These are phyloP conservation scores for Knoxia roxburghii DNA, from an alignment of 257 asterid species.

Conservation along the genomic window DNA sequence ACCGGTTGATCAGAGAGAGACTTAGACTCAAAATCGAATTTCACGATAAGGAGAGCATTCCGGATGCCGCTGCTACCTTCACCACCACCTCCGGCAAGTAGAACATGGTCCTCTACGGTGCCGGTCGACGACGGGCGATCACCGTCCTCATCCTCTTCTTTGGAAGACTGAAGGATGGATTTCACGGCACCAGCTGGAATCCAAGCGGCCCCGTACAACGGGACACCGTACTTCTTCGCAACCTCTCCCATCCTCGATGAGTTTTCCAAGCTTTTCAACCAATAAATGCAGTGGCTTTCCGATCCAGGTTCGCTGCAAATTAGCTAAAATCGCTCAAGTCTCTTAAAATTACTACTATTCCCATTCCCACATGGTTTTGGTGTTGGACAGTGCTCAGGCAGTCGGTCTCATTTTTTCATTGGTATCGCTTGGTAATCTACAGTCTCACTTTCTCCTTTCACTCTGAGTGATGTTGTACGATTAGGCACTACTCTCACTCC, in stretches of 20 bases:
- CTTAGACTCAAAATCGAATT: slow-evolving; percentile 42
- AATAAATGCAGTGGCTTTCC: not conserved
- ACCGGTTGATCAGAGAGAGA: slow-evolving; percentile 79
- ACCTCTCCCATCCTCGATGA: slow-evolving; percentile 16
- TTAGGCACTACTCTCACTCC: not conserved
- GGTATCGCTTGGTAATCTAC: no score
- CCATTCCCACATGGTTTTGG: no score
- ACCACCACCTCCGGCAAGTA: slow-evolving; percentile 95
- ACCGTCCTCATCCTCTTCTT: slow-evolving; percentile 21
- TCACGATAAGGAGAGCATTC: slow-evolving; percentile 61
- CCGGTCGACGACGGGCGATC: slow-evolving; percentile 15
- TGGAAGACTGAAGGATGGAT: slow-evolving; percentile 15
- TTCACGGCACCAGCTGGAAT: slow-evolving; percentile 41
- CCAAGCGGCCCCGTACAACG: slow-evolving; percentile 91
- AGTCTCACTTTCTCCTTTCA: no score
- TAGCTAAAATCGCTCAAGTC: no score
- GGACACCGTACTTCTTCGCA: slow-evolving; percentile 64
- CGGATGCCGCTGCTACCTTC: slow-evolving; percentile 88
- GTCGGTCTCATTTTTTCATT: no score
- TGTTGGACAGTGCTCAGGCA: no score
- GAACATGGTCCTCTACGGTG: slow-evolving; percentile 31
- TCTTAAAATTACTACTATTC: no score
- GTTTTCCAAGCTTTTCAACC: not conserved
- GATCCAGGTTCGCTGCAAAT: not conserved
- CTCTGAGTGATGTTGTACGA: not conserved